Conservation (phyloP, 495 filamentous ascomycete genomes). For the Penicillium coffeae region DNA sequence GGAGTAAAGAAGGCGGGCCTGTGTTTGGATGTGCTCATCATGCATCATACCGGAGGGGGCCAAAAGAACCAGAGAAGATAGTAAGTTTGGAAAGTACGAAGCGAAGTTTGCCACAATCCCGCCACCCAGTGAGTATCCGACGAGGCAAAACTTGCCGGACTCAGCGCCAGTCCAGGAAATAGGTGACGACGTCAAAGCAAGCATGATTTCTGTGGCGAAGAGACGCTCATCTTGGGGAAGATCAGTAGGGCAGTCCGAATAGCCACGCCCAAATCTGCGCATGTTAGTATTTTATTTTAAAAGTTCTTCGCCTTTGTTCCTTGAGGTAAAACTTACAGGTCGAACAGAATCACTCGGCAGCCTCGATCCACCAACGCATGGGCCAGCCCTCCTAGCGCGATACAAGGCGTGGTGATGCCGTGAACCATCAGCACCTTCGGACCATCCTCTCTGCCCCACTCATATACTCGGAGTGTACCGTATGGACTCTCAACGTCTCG, state of each 20-base stretch:
- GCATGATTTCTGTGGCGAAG: constrained; percentile 69
- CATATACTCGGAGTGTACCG: constrained; percentile 77
- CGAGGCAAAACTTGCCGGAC: constrained; percentile 57
- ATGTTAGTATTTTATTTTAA: no score
- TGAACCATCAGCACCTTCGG: constrained; percentile 78
- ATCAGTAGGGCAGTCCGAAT: constrained; percentile 63
- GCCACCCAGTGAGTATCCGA: constrained; percentile 86
- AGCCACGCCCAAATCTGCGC: constrained; percentile 71
- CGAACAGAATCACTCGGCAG: constrained; percentile 80
- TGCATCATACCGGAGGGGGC: constrained; percentile 73
- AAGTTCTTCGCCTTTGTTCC: no score
- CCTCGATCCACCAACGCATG: constrained; percentile 66
- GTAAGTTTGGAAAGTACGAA: constrained; percentile 60
- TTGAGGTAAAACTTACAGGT: constrained; percentile 36
- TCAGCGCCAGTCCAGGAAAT: constrained; percentile 61
- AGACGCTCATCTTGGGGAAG: constrained; percentile 69
- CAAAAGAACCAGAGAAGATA: constrained; percentile 66
- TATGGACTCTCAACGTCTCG: constrained; percentile 74
- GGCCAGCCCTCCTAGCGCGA: constrained; percentile 65
- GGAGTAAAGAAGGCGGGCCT: constrained; percentile 59
- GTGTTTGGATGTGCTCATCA: constrained; percentile 55
- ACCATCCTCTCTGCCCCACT: constrained; percentile 82
- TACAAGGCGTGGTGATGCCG: constrained; percentile 81
- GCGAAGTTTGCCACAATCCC: constrained; percentile 74
- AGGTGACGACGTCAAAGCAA: constrained; percentile 65